Evolutionary conservation across 192 early-diverging fungal species (phyloP).

Genomic region (Dissophora ornata): DNA sequence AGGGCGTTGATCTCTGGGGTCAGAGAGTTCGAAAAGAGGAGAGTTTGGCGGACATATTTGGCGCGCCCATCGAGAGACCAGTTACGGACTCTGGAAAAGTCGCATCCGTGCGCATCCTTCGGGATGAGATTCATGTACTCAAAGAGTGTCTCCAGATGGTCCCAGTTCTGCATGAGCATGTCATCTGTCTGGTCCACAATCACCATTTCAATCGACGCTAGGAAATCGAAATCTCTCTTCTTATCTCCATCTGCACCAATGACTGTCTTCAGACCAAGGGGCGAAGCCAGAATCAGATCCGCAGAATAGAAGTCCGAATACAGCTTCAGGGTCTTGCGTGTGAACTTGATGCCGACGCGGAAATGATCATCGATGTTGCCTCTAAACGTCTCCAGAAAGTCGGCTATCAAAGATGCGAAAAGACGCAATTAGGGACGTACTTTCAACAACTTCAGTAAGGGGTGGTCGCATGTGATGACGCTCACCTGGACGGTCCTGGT

Average conservation of each 20-base stretch:
- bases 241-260: conserved; percentile 88
- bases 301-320: conserved; percentile 90
- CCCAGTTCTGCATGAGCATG: conserved; percentile 99
- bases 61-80: conserved; percentile 90
- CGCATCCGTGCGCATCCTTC: conserved; percentile 91
- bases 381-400: conserved; percentile 85
- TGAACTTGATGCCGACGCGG: conserved; percentile 91
- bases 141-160: conserved; percentile 89
- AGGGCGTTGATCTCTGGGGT: conserved; percentile 94
- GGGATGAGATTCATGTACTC: conserved; percentile 89
- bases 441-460: too few species aligned
- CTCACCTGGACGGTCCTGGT: conserved; percentile 68
- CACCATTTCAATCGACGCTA: conserved; percentile 92
- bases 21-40: conserved; percentile 83
- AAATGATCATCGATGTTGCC: conserved; percentile 98
- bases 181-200: conserved; percentile 89
- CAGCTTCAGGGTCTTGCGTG: conserved; percentile 86
- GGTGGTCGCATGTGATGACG: too few species aligned
- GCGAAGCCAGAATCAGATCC: conserved; percentile 93
- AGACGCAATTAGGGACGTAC: too few species aligned
- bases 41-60: conserved; percentile 88
- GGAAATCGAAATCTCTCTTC: conserved; percentile 92
- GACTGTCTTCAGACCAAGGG: conserved; percentile 89
- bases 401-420: conserved; percentile 55
- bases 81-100: conserved; percentile 91